Evolutionary conservation across 2,329 filamentous ascomycete genomes (phyloP).

Genomic region (Fusarium sp.): DNA sequence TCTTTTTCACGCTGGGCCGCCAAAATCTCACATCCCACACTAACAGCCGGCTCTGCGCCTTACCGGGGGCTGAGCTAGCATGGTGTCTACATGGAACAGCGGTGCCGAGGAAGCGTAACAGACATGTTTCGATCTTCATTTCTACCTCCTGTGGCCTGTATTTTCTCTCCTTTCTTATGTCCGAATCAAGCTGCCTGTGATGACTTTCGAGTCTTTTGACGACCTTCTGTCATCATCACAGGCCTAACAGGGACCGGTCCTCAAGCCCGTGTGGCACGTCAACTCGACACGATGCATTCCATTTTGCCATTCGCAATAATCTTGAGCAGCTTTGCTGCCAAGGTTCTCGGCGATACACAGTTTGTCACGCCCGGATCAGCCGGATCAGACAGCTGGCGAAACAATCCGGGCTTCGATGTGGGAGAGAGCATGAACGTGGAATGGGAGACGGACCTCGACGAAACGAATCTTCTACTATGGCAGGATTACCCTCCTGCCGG

Average conservation of each 20-base stretch:
- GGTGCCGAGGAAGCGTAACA: not conserved
- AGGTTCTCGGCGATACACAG: slow-evolving; percentile 5
- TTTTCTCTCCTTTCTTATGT: slow-evolving; percentile 3
- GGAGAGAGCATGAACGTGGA: slow-evolving; percentile 41
- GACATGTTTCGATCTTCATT: not conserved
- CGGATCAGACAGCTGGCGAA: slow-evolving; percentile 30
- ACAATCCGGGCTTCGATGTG: slow-evolving; percentile 39
- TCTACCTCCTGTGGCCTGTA: not conserved
- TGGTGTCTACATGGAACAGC: not conserved
- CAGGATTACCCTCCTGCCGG: slow-evolving; percentile 37
- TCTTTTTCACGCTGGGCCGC: not conserved
- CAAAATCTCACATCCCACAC: slow-evolving; percentile 17
- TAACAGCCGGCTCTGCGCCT: slow-evolving; percentile 15
- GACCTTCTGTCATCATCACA: not conserved
- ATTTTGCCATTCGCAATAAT: slow-evolving; percentile 16
- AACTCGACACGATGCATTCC: slow-evolving; percentile 10
- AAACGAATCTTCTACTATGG: slow-evolving; percentile 37
- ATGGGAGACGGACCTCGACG: slow-evolving; percentile 36
- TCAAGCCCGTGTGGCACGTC: not conserved
- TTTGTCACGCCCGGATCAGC: slow-evolving; percentile 34
- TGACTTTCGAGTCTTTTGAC: not conserved
- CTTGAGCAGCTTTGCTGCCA: slow-evolving; percentile 12
- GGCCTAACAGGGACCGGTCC: not conserved
- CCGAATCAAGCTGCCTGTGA: not conserved
- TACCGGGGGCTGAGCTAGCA: slow-evolving; percentile 20